Conservation (phyloP, 83 land plant genomes). For the Picea abies region DNA sequence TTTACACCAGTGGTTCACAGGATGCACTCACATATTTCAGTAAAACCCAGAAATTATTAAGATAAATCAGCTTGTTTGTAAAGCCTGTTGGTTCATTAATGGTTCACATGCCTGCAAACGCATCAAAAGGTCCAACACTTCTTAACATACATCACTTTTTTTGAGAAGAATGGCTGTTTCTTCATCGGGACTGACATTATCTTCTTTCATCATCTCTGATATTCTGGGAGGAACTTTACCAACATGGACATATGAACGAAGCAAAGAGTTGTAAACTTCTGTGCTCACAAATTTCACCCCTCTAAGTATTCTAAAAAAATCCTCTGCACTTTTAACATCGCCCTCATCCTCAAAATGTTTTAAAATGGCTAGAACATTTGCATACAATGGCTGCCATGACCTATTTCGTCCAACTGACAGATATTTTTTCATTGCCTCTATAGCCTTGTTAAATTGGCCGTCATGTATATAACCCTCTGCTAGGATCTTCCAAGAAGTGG, state of each 20-base stretch:
- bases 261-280: slow-evolving; percentile 41
- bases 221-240: no score
- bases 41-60: no score
- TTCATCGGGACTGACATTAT: no score
- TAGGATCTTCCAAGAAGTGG: slow-evolving; percentile 44
- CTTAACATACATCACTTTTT: neutral
- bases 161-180: neutral
- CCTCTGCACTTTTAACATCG: slow-evolving; percentile 42
- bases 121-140: no score
- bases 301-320: slow-evolving; percentile 36
- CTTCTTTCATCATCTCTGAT: no score
- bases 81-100: no score
- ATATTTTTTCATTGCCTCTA: slow-evolving; percentile 41
- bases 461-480: slow-evolving; percentile 19
- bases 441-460: slow-evolving; percentile 24
- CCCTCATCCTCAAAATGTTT: slow-evolving; percentile 36
- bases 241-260: neutral
- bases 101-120: no score
- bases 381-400: slow-evolving; percentile 40
- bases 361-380: slow-evolving; percentile 29
- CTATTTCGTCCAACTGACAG: slow-evolving; percentile 17
- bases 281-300: slow-evolving; percentile 49
- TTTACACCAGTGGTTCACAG: no score
- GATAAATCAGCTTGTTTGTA: no score
- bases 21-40: no score